phyloP scores from a whole-genome alignment of 805 yeast genomes.

The Candida nonsorbophila region DNA sequence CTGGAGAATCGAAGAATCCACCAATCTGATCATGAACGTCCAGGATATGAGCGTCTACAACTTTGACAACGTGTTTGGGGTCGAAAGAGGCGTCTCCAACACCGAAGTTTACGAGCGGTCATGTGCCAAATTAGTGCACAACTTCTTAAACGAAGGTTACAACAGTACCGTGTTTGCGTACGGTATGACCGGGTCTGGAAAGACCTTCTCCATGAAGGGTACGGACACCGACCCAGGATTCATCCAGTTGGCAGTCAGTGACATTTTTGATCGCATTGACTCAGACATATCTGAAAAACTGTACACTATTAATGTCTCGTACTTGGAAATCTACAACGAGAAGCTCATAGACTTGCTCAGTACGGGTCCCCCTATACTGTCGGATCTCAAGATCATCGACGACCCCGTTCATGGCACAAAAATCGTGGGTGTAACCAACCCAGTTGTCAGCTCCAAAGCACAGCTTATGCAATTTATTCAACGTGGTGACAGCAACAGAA shows the following conservation, averaged over 20 bases:
- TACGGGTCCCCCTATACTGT: conserved; percentile 16
- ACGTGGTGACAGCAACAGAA: conserved; percentile 68
- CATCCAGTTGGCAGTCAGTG: conserved; percentile 60
- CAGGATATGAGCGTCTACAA: conserved; percentile 58
- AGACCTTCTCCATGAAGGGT: conserved; percentile 85
- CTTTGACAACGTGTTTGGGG: conserved; percentile 77
- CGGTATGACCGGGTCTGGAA: conserved; percentile 94
- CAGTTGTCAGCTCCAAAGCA: conserved; percentile 47
- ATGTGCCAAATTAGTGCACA: conserved; percentile 49
- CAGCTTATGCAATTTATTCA: conserved; percentile 59
- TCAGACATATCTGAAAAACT: conserved; percentile 18
- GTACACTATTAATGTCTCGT: conserved; percentile 56
- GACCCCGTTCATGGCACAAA: conserved; percentile 66
- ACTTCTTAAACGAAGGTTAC: conserved; percentile 62
- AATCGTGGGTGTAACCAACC: conserved; percentile 69
- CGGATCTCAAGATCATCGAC: conserved; percentile 73
- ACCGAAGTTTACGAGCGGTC: conserved; percentile 51
- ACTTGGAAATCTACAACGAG: conserved; percentile 85
- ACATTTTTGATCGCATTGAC: conserved; percentile 48
- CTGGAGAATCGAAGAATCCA: conserved; percentile 42
- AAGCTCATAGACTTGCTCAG: conserved; percentile 70
- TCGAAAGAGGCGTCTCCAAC: conserved; percentile 41
- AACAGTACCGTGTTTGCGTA: conserved; percentile 91
- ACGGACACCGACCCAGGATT: conserved; percentile 58
- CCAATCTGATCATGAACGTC: conserved; percentile 37